Percentiles rank a stretch among this genome's conserved stretches.
Conservation (phyloP, 176 grass and related monocot species). For the Lolium perenne region DNA sequence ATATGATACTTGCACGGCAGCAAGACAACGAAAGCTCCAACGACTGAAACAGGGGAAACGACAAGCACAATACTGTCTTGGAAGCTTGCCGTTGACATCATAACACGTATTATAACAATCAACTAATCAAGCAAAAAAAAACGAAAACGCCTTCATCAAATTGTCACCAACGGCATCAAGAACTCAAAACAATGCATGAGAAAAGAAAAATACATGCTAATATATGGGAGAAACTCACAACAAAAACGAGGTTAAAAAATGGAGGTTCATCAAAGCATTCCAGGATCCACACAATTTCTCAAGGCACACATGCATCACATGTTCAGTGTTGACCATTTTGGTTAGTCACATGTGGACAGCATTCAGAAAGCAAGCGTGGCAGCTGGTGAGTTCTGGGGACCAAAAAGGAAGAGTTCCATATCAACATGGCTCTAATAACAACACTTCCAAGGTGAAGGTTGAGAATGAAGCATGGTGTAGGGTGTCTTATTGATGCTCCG, state of each 20-base stretch:
- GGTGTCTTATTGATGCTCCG: conserved; percentile 49
- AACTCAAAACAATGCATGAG: conserved; percentile 21
- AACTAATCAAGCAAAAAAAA: background rate
- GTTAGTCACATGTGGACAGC: conserved; percentile 25
- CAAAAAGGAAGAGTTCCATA: conserved; percentile 25
- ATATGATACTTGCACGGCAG: background rate
- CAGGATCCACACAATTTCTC: conserved; percentile 9
- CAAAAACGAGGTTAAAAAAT: background rate
- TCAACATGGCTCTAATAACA: conserved; percentile 28
- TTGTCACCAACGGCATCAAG: background rate
- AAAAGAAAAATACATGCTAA: background rate
- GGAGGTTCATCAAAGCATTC: background rate
- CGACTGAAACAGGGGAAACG: background rate
- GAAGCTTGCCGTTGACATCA: background rate
- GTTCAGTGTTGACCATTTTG: conserved; percentile 16
- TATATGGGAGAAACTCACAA: background rate
- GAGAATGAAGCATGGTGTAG: background rate
- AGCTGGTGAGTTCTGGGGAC: conserved; percentile 24
- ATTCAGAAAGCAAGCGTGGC: background rate
- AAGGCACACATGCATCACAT: background rate
- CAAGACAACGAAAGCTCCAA: background rate
- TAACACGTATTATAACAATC: background rate
- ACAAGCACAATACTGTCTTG: background rate
- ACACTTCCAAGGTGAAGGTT: background rate
- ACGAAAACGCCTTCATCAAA: background rate